Percentiles rank a stretch among this genome's conserved stretches.
Evolutionary conservation across 1,284 basidiomycete genomes (phyloP).

Genomic region (Inonotus hispidus): DNA sequence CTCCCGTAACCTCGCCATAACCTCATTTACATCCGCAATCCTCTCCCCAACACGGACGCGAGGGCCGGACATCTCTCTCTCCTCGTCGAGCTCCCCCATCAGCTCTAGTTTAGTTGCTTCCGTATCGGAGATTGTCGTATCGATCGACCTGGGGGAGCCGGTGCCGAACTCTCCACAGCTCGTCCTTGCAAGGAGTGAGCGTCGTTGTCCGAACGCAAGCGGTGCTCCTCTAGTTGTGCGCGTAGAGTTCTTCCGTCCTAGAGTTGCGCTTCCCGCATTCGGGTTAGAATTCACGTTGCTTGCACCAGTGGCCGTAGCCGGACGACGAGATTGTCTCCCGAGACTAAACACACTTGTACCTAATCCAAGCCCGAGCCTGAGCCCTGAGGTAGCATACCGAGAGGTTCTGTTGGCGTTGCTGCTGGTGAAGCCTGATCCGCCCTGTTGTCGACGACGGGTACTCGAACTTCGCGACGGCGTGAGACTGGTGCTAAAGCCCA

Average conservation of each 20-base stretch:
- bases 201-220: background rate
- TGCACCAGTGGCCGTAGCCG: background rate
- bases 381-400: background rate
- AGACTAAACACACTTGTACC: background rate
- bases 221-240: background rate
- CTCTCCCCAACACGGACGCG: slow-evolving; percentile 2
- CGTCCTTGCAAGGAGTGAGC: background rate
- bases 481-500: background rate
- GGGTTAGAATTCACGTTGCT: background rate
- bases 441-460: background rate
- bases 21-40: slow-evolving; percentile 1
- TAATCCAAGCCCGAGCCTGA: background rate
- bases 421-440: background rate
- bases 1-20: slow-evolving; percentile 3
- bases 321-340: background rate
- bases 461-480: background rate
- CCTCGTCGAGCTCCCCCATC: background rate
- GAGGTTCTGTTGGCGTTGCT: background rate
- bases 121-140: background rate
- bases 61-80: background rate
- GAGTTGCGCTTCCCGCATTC: background rate
- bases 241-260: background rate
- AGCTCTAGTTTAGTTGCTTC: background rate
- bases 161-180: background rate
- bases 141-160: background rate